These are phyloP conservation scores for Pistacia atlantica DNA, from an alignment of 345 rosid species.

Conservation along the genomic window DNA sequence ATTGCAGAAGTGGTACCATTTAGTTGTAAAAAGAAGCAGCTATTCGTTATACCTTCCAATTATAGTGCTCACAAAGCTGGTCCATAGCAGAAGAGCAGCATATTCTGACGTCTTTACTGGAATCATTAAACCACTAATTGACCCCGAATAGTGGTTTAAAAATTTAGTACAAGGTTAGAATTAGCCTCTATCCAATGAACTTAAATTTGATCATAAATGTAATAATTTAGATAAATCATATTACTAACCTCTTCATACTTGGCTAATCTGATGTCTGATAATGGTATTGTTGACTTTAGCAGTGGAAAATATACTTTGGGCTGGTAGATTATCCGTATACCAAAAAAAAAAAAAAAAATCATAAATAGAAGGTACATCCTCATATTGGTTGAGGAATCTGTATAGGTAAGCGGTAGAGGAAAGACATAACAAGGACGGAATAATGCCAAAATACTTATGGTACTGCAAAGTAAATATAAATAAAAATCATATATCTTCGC, in stretches of 20 bases:
- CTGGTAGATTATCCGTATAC: constrained; percentile 27
- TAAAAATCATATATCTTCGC: no score
- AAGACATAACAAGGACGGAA: background rate
- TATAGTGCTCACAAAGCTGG: constrained; percentile 35
- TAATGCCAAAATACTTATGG: background rate
- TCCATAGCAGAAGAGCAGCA: constrained; percentile 53
- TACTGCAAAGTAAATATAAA: background rate
- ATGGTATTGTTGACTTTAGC: constrained; percentile 33
- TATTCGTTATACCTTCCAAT: constrained; percentile 57
- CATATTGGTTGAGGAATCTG: background rate
- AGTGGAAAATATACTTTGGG: constrained; percentile 48
- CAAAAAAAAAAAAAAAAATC: no score
- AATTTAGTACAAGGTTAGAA: constrained; percentile 2
- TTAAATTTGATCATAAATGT: background rate
- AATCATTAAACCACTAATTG: constrained; percentile 71
- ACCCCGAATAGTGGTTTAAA: constrained; percentile 30
- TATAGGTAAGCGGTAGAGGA: background rate
- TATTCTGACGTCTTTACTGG: constrained; percentile 51
- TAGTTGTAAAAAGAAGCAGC: background rate
- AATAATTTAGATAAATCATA: background rate
- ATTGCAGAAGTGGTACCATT: background rate
- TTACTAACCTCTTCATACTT: constrained; percentile 59
- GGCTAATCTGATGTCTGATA: constrained; percentile 51
- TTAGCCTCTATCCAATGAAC: background rate
- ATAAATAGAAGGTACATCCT: background rate